Conservation (phyloP, 768 basidiomycete genomes). For the Boletus rubropictus region DNA sequence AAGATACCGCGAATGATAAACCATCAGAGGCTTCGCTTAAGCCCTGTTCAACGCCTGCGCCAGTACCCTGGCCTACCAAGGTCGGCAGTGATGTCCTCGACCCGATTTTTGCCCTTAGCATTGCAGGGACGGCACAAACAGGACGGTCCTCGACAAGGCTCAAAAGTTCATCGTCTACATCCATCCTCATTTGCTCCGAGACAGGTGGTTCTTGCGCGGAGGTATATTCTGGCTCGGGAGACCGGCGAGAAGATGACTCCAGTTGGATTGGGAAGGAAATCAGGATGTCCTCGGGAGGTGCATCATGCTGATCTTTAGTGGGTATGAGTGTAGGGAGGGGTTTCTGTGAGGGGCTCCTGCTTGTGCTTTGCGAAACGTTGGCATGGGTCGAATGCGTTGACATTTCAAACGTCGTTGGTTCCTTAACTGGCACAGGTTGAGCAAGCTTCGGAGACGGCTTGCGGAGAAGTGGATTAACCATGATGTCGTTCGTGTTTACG, state of each 20-base stretch:
- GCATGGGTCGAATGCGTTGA: neutral
- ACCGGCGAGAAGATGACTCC: constrained; percentile 7
- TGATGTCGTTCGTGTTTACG: neutral
- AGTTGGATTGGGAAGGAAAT: neutral
- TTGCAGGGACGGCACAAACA: neutral
- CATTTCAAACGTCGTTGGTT: neutral
- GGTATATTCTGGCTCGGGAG: constrained; percentile 4
- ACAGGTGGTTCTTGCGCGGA: constrained; percentile 2
- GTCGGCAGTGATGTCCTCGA: neutral
- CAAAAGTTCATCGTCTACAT: constrained; percentile 59
- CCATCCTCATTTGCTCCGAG: constrained; percentile 31
- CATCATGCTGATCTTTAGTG: constrained; percentile 2
- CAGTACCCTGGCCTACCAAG: neutral
- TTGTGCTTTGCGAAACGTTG: constrained; percentile 2
- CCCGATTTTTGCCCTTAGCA: constrained; percentile 1
- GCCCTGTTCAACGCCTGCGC: neutral
- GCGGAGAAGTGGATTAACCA: neutral
- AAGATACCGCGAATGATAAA: neutral
- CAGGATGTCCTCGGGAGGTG: neutral
- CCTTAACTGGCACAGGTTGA: neutral
- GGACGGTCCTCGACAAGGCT: constrained; percentile 57
- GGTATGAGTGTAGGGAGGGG: constrained; percentile 1
- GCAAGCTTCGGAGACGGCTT: constrained; percentile 4
- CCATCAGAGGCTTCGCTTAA: constrained; percentile 3
- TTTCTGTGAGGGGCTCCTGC: constrained; percentile 14